phyloP scores from a whole-genome alignment of 768 basidiomycete genomes.

The Cubamyces sp. region DNA sequence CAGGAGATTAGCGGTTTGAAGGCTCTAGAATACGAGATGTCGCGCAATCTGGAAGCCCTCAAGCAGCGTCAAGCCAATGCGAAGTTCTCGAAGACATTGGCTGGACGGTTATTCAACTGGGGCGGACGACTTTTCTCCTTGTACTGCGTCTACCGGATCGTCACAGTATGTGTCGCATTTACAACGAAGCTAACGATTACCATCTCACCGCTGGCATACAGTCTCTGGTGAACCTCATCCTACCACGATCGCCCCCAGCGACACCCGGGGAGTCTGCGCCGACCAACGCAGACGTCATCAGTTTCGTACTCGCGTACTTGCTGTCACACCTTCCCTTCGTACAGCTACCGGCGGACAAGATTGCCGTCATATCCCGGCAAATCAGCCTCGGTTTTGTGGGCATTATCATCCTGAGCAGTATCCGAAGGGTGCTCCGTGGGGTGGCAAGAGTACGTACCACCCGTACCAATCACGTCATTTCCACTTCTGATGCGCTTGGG shows the following conservation, averaged over 20 bases:
- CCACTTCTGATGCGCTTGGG: not conserved
- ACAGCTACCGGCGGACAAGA: conserved; percentile 37
- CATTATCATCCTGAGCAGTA: conserved; percentile 72
- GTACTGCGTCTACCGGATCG: conserved; percentile 66
- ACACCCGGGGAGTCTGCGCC: conserved; percentile 13
- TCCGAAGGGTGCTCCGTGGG: conserved; percentile 69
- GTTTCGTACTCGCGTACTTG: conserved; percentile 45
- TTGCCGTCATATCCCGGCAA: conserved; percentile 52
- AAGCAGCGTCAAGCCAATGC: conserved; percentile 52
- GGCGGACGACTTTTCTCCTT: conserved; percentile 60
- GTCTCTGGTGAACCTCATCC: conserved; percentile 57
- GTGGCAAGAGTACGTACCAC: conserved; percentile 57
- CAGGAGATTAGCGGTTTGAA: conserved; percentile 69
- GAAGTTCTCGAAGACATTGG: conserved; percentile 55
- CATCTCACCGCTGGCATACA: conserved; percentile 27
- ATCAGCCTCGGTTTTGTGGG: conserved; percentile 75
- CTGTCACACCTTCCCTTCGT: conserved; percentile 44
- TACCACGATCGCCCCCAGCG: conserved; percentile 35
- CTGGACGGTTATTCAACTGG: conserved; percentile 52
- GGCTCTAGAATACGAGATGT: conserved; percentile 71
- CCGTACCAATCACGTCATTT: not conserved
- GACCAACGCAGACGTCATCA: conserved; percentile 42
- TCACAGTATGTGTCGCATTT: conserved; percentile 52
- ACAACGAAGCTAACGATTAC: conserved; percentile 1
- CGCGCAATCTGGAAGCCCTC: conserved; percentile 54